Base-by-base conservation (phyloP, 768 basidiomycete species). In the Punctularia strigosozonata region DNA sequence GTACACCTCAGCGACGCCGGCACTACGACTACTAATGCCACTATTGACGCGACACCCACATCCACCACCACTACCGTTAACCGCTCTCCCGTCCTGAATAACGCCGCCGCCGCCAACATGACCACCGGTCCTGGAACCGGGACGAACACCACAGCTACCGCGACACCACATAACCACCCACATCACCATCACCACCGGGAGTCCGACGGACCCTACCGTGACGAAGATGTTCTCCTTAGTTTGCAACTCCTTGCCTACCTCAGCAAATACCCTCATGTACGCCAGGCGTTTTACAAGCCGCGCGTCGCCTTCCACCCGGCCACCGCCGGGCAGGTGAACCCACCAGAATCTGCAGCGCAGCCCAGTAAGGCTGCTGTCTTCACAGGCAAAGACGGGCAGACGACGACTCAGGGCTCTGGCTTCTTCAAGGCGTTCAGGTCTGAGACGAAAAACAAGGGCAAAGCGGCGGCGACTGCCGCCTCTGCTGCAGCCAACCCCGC, bases 201-300 rank as follows among this genome's bases (percentile, higher is more conserved):
- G 1, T 68, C 69, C 18, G 50, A 60, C 0, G 82, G 83, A 0
- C 85, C 83, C 0, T 95, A 92, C 59, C 74, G 88, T 20, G 91
- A 98, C 54, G 94, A 99, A 50, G 92, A 95, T 45, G 88, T 98
- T 0, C 65, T 98, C 2, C 73, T 92, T 6, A 77, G 82, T 15
- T 62, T 99, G 10, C 94, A 99, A 56, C 77, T 98, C 2, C 71
- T 99, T 1, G 95, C 95, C 3, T 98, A 99, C 54, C 69, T 98
- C 14, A 89, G 84, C 62, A 98, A 99, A 59, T 98, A 99, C 55
- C 91, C 95, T 1, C 94, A 98, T 56, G 94, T 98, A 3, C 69
- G 95, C 7, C 81, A 91, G 51, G 88, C 91, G 5, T 98, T 99
- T 54, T 95, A 98, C 56, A 87, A 89, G 55, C 80, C 77, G 1